A percentile compares a stretch with the other conserved stretches of the same genome.
Evolutionary conservation across 805 yeast genomes (phyloP).

Genomic region (Teunomyces panamensis): DNA sequence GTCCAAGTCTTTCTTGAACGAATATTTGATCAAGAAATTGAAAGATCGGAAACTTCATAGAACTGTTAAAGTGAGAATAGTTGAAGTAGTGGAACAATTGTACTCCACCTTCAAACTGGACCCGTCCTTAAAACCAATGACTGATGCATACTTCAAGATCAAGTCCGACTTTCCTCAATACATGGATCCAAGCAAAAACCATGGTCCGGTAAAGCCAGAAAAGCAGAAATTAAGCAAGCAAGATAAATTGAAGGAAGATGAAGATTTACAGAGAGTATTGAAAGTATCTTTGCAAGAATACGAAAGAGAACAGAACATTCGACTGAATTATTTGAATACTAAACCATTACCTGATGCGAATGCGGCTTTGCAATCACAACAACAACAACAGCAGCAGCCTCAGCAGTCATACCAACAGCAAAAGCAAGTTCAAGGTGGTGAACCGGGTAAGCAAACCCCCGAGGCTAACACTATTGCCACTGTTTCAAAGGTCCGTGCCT

Average conservation of each 20-base stretch:
- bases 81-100: constrained; percentile 68
- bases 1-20: constrained; percentile 32
- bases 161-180: constrained; percentile 36
- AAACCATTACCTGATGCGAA: constrained; percentile 37
- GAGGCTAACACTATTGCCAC: constrained; percentile 38
- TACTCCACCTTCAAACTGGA: constrained; percentile 64
- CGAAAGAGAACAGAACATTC: constrained; percentile 35
- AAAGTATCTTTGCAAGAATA: constrained; percentile 69
- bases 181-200: constrained; percentile 12
- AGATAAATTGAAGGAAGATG: constrained; percentile 66
- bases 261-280: constrained; percentile 72
- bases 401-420: constrained; percentile 5
- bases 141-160: constrained; percentile 55
- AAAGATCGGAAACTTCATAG: constrained; percentile 59
- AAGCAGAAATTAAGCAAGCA: constrained; percentile 46
- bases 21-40: constrained; percentile 38
- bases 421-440: neutral
- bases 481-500: constrained; percentile 71
- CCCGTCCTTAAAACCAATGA: constrained; percentile 71
- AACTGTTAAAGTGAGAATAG: constrained; percentile 61
- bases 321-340: constrained; percentile 21
- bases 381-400: constrained; percentile 13
- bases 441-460: constrained; percentile 10
- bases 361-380: constrained; percentile 14
- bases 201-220: constrained; percentile 55